phyloP scores from a whole-genome alignment of 139 green algal genomes.

The Chlorella vulgaris region DNA sequence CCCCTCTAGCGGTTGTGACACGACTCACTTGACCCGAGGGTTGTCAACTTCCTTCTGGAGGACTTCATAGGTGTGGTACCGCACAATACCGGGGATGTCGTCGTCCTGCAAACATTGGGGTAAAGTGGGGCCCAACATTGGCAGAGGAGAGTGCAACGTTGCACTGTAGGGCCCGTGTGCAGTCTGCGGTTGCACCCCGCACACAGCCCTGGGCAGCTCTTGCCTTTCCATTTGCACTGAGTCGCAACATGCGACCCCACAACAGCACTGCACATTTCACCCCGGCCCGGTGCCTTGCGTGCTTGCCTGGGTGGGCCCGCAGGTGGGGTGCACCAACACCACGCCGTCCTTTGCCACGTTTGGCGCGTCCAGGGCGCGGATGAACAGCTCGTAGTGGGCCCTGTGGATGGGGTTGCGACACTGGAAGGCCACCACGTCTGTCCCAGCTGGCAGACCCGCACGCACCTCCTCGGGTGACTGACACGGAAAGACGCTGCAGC shows the following conservation, averaged over 20 bases:
- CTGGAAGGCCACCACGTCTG: slow-evolving; percentile 93
- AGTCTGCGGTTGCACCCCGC: too few species aligned
- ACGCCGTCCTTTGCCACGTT: slow-evolving; percentile 69
- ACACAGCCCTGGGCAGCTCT: too few species aligned
- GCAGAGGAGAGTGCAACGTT: too few species aligned
- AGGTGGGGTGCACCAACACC: slow-evolving; percentile 54
- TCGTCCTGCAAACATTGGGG: slow-evolving; percentile 77
- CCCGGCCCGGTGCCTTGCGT: neutral
- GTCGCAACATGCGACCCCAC: too few species aligned
- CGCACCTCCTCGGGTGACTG: slow-evolving; percentile 68
- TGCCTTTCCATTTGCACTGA: too few species aligned
- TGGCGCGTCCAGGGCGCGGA: slow-evolving; percentile 76
- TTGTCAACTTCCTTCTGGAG: slow-evolving; percentile 87
- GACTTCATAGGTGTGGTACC: slow-evolving; percentile 95
- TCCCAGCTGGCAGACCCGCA: slow-evolving; percentile 65
- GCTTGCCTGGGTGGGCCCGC: slow-evolving; percentile 1
- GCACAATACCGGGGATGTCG: slow-evolving; percentile 94
- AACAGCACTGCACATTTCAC: neutral
- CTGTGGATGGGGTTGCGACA: slow-evolving; percentile 94
- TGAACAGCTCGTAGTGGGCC: slow-evolving; percentile 96
- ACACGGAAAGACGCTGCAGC: slow-evolving; percentile 79
- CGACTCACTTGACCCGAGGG: slow-evolving; percentile 81
- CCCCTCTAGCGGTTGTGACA: too few species aligned
- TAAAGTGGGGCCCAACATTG: neutral
- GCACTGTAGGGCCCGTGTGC: too few species aligned